Conservation (phyloP, 805 yeast species). For the Saccharomycopsis babjevae region DNA sequence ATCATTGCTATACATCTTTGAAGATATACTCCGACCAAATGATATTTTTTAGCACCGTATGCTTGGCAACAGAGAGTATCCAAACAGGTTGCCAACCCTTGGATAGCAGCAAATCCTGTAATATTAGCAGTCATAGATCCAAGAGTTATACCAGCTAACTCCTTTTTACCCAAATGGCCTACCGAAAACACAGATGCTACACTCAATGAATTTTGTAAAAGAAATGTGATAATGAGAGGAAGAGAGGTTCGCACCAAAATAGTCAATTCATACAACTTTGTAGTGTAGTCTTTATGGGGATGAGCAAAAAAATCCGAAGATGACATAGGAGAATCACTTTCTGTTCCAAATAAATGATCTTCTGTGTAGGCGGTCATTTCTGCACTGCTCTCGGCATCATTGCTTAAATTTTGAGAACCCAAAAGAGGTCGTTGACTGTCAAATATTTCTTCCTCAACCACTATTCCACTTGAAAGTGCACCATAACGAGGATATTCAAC, state of each 20-base stretch:
- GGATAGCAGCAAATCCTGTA: conserved; percentile 55
- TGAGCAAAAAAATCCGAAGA: not conserved
- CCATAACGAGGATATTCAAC: not conserved
- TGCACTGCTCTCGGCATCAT: not conserved
- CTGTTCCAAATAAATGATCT: not conserved
- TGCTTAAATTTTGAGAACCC: not conserved
- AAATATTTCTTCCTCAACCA: not conserved
- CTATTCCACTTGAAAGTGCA: not conserved
- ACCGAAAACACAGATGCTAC: conserved; percentile 71
- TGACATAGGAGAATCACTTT: not conserved
- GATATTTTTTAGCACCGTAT: conserved; percentile 54
- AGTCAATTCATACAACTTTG: conserved; percentile 23
- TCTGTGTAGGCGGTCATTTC: not conserved
- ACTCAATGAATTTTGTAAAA: conserved; percentile 61
- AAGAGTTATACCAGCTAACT: conserved; percentile 64
- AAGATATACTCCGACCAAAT: conserved; percentile 54
- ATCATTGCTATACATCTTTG: conserved; percentile 59
- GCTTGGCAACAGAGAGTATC: conserved; percentile 74
- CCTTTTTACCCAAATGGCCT: conserved; percentile 61
- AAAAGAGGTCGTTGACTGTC: not conserved
- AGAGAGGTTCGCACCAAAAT: conserved; percentile 34
- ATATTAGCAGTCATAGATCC: conserved; percentile 68
- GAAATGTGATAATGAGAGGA: conserved; percentile 59
- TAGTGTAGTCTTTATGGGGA: conserved; percentile 2
- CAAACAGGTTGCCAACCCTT: conserved; percentile 64